Evolutionary conservation across 192 early-diverging fungal species (phyloP).

Genomic region (Coemansia aciculifera): DNA sequence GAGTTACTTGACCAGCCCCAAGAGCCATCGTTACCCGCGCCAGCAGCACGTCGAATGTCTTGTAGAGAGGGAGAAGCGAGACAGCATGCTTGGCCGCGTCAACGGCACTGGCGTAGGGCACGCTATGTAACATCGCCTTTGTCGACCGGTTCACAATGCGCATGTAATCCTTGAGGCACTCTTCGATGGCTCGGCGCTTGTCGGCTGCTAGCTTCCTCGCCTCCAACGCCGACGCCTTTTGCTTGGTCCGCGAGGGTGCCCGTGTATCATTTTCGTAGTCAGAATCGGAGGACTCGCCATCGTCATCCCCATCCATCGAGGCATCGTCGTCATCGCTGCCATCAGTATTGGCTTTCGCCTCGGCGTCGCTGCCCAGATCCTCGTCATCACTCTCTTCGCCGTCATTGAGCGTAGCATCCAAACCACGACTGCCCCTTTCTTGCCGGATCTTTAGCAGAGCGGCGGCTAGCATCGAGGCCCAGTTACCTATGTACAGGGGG

Average conservation of each 20-base stretch:
- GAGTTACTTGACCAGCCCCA: conserved; percentile 64
- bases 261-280: neutral
- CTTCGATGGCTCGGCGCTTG: conserved; percentile 36
- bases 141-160: conserved; percentile 43
- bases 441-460: conserved; percentile 29
- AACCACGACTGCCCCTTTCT: neutral
- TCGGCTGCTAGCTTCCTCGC: neutral
- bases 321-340: conserved; percentile 1
- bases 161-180: conserved; percentile 40
- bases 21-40: conserved; percentile 64
- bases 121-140: conserved; percentile 21
- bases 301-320: neutral
- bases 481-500: conserved; percentile 36
- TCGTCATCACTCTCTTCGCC: neutral
- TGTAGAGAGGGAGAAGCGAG: conserved; percentile 60
- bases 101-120: conserved; percentile 20
- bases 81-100: conserved; percentile 53
- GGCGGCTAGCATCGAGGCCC: conserved; percentile 41
- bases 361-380: neutral
- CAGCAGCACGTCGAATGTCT: conserved; percentile 71
- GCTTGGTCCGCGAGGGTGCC: neutral
- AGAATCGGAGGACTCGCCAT: neutral
- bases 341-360: neutral
- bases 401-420: neutral
- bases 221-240: neutral